Conservation (phyloP, 495 filamentous ascomycete genomes). For the Podospora pseudoanserina region DNA sequence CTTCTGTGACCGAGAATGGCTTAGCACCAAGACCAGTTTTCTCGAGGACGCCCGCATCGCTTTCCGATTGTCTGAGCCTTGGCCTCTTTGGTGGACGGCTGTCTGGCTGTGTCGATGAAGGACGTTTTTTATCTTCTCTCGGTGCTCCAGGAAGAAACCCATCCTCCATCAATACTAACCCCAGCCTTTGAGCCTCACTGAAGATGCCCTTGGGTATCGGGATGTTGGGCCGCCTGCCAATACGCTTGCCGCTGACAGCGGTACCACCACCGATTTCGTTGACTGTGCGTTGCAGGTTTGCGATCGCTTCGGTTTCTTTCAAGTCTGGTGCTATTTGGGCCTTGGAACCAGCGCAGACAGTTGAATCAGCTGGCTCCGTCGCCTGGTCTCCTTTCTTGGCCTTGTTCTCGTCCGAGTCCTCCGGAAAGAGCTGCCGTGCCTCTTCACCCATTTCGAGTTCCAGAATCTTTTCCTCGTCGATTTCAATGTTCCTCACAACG, state of each 20-base stretch:
- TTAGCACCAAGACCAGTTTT: background rate
- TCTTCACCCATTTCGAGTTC: conserved; percentile 40
- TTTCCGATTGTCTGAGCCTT: background rate
- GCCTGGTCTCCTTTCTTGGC: conserved; percentile 16
- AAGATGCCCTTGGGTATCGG: conserved; percentile 16
- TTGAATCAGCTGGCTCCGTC: background rate
- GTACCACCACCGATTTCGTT: conserved; percentile 23
- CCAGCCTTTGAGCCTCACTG: conserved; percentile 9
- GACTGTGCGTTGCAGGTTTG: conserved; percentile 11
- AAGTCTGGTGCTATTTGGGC: background rate
- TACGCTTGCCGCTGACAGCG: conserved; percentile 23
- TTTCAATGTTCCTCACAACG: conserved; percentile 35
- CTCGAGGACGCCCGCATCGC: background rate
- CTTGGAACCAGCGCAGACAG: background rate
- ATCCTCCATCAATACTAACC: conserved; percentile 2
- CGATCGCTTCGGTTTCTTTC: background rate
- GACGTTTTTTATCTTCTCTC: conserved; percentile 10
- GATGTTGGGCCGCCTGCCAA: conserved; percentile 22
- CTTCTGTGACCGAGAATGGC: background rate
- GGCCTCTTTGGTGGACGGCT: conserved; percentile 11
- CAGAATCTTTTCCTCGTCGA: conserved; percentile 47
- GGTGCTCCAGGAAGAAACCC: background rate
- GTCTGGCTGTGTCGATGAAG: background rate
- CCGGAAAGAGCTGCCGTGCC: conserved; percentile 40
- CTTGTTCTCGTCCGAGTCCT: conserved; percentile 55